A percentile compares a stretch with the other conserved stretches of the same genome.
phyloP scores from a whole-genome alignment of 2,329 filamentous ascomycete genomes.

The Colletotrichum cereale region DNA sequence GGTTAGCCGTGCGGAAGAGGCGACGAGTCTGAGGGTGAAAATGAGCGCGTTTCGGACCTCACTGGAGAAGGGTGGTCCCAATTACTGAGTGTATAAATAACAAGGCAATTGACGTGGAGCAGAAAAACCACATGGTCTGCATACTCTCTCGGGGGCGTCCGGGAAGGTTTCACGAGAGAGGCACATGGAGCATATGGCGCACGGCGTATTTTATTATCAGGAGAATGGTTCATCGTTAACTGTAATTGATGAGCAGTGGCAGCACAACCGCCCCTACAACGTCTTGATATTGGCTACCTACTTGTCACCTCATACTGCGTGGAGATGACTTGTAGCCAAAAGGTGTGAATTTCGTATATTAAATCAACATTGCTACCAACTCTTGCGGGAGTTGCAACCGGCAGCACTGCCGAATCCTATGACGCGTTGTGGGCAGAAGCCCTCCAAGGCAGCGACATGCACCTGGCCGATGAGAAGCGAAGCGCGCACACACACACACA shows the following conservation, averaged over 20 bases:
- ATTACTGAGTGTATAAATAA: neutral
- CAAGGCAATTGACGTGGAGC: neutral
- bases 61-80: neutral
- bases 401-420: neutral
- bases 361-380: neutral
- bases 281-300: neutral
- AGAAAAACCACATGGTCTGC: neutral
- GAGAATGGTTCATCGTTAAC: neutral
- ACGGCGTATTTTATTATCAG: constrained; percentile 24
- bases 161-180: neutral
- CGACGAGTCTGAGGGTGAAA: neutral
- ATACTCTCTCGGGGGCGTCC: neutral
- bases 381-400: neutral
- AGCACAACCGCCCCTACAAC: neutral
- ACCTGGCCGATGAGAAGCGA: neutral
- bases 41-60: neutral
- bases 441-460: neutral
- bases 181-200: constrained; percentile 9
- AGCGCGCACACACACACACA: constrained; percentile 42
- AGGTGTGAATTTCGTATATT: neutral
- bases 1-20: neutral
- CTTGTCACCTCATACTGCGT: neutral
- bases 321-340: neutral
- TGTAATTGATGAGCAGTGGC: constrained; percentile 6
- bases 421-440: neutral